A percentile compares a stretch with the other conserved stretches of the same genome.
These are phyloP conservation scores for Ochetophila trinervis DNA, from an alignment of 306 rosid species.

Conservation along the genomic window DNA sequence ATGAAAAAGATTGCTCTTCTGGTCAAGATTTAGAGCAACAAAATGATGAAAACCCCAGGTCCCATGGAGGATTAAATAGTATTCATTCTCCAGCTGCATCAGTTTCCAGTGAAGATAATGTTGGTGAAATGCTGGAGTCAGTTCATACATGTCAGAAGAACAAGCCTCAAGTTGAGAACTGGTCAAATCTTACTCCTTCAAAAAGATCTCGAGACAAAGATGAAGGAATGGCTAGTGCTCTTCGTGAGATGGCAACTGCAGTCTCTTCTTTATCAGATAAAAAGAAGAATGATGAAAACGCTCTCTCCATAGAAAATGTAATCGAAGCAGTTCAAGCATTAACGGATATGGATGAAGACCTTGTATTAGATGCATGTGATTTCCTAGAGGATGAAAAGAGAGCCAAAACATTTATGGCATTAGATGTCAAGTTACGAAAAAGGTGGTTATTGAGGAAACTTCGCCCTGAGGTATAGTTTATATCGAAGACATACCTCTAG, in stretches of 20 bases:
- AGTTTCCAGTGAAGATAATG: constrained; percentile 38
- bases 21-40: constrained; percentile 42
- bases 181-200: constrained; percentile 26
- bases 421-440: constrained; percentile 55
- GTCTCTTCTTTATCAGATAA: constrained; percentile 52
- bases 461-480: constrained; percentile 34
- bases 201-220: constrained; percentile 43
- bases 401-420: constrained; percentile 69
- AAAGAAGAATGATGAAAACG: constrained; percentile 39
- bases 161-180: constrained; percentile 43
- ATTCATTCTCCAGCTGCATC: constrained; percentile 43
- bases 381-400: constrained; percentile 71
- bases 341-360: constrained; percentile 77
- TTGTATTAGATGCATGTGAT: constrained; percentile 77
- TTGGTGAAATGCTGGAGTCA: constrained; percentile 29
- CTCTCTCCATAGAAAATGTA: constrained; percentile 52
- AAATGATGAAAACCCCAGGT: constrained; percentile 31
- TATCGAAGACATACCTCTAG: neutral
- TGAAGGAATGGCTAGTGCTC: constrained; percentile 52
- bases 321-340: constrained; percentile 71
- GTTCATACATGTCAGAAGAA: constrained; percentile 33
- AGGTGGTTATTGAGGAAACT: constrained; percentile 79
- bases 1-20: constrained; percentile 37
- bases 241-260: constrained; percentile 57
- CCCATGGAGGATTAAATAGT: constrained; percentile 19